These are phyloP conservation scores for Botrytis cinerea DNA, from an alignment of 2,329 filamentous ascomycete species.

Conservation along the genomic window DNA sequence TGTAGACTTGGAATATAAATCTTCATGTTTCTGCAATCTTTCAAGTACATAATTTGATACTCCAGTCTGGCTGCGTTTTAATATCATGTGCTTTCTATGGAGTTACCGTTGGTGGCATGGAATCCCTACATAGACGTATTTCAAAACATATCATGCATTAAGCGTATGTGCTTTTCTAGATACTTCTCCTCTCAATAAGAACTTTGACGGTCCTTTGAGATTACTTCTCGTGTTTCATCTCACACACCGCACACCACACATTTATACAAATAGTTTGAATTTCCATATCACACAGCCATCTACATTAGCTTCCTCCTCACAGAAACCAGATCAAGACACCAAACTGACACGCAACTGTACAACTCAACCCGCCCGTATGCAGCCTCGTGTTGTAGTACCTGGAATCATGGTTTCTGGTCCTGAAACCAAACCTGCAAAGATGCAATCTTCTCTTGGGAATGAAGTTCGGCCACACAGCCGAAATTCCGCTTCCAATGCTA, in stretches of 20 bases:
- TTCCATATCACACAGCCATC: not conserved
- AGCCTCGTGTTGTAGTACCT: not conserved
- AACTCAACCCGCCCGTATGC: not conserved
- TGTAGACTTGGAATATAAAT: not conserved
- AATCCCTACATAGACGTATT: rapidly evolving
- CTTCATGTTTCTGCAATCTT: not conserved
- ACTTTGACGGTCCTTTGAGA: not conserved
- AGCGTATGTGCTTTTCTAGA: not conserved
- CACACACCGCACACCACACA: not conserved
- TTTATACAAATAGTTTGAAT: not conserved
- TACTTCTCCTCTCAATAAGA: not conserved
- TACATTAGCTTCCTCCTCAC: not conserved
- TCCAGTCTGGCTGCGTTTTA: rapidly evolving
- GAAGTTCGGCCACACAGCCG: not conserved
- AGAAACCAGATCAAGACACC: not conserved
- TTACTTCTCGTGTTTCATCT: rapidly evolving
- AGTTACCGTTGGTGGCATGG: rapidly evolving
- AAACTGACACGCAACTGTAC: not conserved
- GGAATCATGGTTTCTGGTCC: not conserved
- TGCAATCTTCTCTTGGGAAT: not conserved
- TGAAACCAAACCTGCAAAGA: not conserved
- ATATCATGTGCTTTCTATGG: rapidly evolving
- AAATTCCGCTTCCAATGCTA: not conserved
- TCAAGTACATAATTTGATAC: not conserved
- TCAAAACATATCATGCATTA: not conserved